Evolutionary conservation across 2,329 filamentous ascomycete species (phyloP).

Genomic region (Aspergillus ustus): DNA sequence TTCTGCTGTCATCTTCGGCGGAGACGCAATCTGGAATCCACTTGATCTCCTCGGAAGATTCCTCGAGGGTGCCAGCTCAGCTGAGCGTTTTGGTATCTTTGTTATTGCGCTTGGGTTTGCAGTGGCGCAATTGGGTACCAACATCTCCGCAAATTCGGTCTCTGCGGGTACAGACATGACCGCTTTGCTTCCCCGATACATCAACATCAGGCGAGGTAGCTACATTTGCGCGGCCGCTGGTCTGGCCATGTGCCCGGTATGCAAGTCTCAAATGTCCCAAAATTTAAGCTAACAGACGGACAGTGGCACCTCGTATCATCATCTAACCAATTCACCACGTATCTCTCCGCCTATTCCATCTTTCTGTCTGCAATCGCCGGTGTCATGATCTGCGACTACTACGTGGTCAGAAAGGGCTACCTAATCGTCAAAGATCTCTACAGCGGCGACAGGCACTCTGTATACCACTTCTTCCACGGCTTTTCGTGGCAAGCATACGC

Average conservation of each 20-base stretch:
- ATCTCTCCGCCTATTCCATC: conserved; percentile 88
- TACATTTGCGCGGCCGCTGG: conserved; percentile 83
- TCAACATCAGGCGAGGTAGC: conserved; percentile 84
- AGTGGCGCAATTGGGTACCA: conserved; percentile 82
- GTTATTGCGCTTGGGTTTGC: conserved; percentile 72
- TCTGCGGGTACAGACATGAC: conserved; percentile 84
- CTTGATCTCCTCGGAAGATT: conserved; percentile 69
- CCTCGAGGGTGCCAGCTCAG: conserved; percentile 69
- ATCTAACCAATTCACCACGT: conserved; percentile 86
- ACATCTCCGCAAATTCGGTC: conserved; percentile 85
- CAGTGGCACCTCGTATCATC: conserved; percentile 69
- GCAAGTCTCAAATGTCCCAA: neutral
- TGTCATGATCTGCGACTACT: conserved; percentile 90
- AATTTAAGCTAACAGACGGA: conserved; percentile 19
- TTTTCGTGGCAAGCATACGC: conserved; percentile 83
- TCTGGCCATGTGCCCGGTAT: conserved; percentile 79
- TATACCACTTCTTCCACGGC: conserved; percentile 78
- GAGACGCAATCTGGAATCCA: conserved; percentile 73
- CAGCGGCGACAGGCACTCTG: conserved; percentile 59
- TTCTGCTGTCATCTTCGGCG: conserved; percentile 63
- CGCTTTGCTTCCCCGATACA: conserved; percentile 75
- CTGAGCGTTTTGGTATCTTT: conserved; percentile 75
- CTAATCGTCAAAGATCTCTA: conserved; percentile 80
- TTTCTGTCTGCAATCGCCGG: conserved; percentile 93
- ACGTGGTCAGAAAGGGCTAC: conserved; percentile 80